Evolutionary conservation across 2,329 filamentous ascomycete species (phyloP).

Genomic region (Trematosphaeria pertusa): DNA sequence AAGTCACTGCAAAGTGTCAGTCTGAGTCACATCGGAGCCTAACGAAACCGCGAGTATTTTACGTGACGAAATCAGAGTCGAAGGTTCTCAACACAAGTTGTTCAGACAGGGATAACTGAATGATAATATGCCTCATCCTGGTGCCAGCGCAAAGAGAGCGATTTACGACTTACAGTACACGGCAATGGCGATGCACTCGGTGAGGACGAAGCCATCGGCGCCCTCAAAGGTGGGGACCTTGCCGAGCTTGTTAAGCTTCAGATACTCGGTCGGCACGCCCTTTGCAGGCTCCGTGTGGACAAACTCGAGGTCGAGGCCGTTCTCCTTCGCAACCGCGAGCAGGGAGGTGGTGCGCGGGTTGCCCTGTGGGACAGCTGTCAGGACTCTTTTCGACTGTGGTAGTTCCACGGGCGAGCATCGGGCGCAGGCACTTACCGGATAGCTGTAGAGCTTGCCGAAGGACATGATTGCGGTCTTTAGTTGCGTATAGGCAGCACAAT

Average conservation of each 20-base stretch:
- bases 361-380: slow-evolving; percentile 61
- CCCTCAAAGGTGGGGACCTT: slow-evolving; percentile 94
- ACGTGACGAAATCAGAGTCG: slow-evolving; percentile 86
- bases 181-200: slow-evolving; percentile 91
- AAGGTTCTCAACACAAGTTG: slow-evolving; percentile 78
- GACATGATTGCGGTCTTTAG: slow-evolving; percentile 70
- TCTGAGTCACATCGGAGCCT: slow-evolving; percentile 35
- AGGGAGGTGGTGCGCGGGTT: slow-evolving; percentile 91
- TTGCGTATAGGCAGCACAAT: slow-evolving; percentile 36
- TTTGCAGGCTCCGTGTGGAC: slow-evolving; percentile 73
- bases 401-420: not conserved
- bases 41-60: too few species aligned
- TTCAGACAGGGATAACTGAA: slow-evolving; percentile 84
- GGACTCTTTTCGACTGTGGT: slow-evolving; percentile 27
- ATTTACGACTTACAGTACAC: slow-evolving; percentile 84
- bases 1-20: slow-evolving; percentile 73
- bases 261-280: slow-evolving; percentile 75
- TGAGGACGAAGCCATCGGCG: slow-evolving; percentile 86
- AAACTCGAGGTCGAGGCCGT: slow-evolving; percentile 89
- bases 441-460: slow-evolving; percentile 97
- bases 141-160: slow-evolving; percentile 36
- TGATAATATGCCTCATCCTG: slow-evolving; percentile 78
- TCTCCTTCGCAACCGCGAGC: slow-evolving; percentile 95
- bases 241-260: slow-evolving; percentile 83
- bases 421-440: slow-evolving; percentile 59